Base-by-base conservation (phyloP, 768 basidiomycete genomes). In the Crucibulum laeve region DNA sequence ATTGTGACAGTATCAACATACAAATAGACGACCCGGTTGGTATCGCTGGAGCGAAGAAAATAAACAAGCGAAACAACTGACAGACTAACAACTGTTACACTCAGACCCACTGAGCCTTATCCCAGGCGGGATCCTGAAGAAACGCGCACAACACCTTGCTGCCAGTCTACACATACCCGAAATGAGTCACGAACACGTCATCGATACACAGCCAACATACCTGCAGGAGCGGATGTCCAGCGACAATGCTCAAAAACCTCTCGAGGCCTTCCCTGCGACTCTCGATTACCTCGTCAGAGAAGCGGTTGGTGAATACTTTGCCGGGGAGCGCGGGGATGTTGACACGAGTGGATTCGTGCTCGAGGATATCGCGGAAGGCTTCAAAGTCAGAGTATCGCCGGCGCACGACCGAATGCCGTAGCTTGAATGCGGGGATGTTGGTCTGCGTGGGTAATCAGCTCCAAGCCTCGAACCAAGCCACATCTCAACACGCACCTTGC, bases 391-490 rank as follows among this genome's bases (percentile, higher is more conserved):
- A 91, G 62, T 94, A 94, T 38, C 91, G 84, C 35, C 91, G 75
- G 38, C 91, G 80, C 35, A 94, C 91, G 30, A 87, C 71, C 7
- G 90, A 92, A 66, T 91, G 88, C n/a, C 85, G 89, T 33, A 98
- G 78, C 62, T 97, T 96, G 76, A 99, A 99, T 0, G 95, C 95
- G 25, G 94, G 96, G 54, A 98, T 99, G 66, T 98, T 98, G 54
- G 96, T 98, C 93, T 96, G 51, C 14, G 35, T 30, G 17, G 13
- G 10, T 23, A 40, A 33, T 14, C 24, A 6, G 44, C 2, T 0
- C 18, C n/a, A n/a, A 28, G 23, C 22, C n/a, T 15, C 6, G 18
- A 19, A 39, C 32, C 8, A 39, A 41, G 7, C 11, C 51, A 43
- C 25, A 36, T 23, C 19, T 23, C 17, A 2, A 28, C 13, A 57